Conservation (phyloP, 306 rosid species). For the Neltuma alba region DNA sequence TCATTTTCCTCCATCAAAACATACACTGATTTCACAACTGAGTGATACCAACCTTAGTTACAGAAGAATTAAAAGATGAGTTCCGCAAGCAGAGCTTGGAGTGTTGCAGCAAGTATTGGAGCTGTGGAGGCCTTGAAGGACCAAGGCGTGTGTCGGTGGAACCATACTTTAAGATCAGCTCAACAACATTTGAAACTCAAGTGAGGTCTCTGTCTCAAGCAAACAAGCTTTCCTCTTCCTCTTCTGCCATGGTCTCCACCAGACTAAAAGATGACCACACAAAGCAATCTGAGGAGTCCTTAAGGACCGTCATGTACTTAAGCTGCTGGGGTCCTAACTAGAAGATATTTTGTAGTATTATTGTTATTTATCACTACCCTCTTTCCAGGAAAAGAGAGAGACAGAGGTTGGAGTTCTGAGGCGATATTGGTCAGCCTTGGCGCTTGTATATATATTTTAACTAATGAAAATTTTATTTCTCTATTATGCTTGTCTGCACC, state of each 20-base stretch:
- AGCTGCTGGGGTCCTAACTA: constrained; percentile 14
- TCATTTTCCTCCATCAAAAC: background rate
- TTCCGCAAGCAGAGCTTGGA: background rate
- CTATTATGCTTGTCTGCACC: background rate
- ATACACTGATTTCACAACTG: background rate
- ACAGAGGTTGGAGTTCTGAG: background rate
- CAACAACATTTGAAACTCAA: background rate
- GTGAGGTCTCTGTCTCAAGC: background rate
- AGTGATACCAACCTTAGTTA: background rate
- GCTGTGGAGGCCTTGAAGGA: background rate
- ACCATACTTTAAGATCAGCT: background rate
- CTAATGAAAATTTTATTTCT: background rate
- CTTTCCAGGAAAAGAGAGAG: background rate
- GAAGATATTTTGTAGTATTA: background rate
- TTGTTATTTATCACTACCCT: background rate
- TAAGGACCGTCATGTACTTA: background rate
- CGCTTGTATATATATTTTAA: background rate
- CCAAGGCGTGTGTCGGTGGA: constrained; percentile 2
- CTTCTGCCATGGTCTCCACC: background rate
- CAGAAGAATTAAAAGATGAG: background rate
- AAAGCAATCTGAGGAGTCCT: background rate
- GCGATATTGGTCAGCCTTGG: background rate
- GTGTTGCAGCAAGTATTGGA: constrained; percentile 8
- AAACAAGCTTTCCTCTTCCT: background rate
- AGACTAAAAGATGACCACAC: background rate